Conservation (phyloP, 129 eudicot genomes). For the Saposhnikovia divaricata region DNA sequence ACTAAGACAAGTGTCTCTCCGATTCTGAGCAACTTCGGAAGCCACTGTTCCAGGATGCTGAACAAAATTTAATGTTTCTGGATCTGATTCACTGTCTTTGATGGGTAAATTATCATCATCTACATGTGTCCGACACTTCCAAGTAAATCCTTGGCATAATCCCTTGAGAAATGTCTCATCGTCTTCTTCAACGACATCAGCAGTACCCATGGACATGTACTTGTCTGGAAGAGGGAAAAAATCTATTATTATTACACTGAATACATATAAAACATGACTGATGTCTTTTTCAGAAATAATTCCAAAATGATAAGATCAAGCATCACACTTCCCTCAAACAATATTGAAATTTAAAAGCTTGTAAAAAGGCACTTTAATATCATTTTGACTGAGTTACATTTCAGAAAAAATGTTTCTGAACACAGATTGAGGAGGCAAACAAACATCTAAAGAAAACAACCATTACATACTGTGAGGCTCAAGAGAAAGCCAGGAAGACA, state of each 20-base stretch:
- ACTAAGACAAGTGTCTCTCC: constrained; percentile 42
- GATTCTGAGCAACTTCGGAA: constrained; percentile 27
- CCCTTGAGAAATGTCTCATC: constrained; percentile 66
- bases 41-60: constrained; percentile 18
- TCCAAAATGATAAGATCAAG: neutral
- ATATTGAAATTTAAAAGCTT: neutral
- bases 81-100: constrained; percentile 33
- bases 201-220: constrained; percentile 44
- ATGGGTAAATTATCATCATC: constrained; percentile 28
- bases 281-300: neutral
- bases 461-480: neutral
- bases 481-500: neutral
- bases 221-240: constrained; percentile 44
- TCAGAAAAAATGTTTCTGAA: neutral
- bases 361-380: neutral
- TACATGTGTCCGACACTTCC: constrained; percentile 25
- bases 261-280: neutral
- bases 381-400: neutral
- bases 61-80: constrained; percentile 21
- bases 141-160: constrained; percentile 38
- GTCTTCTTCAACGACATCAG: constrained; percentile 66
- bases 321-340: neutral
- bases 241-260: neutral
- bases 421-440: neutral
- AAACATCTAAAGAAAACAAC: neutral